These are phyloP conservation scores for Sinapis alba DNA, from an alignment of 441 rosid species.

Conservation along the genomic window DNA sequence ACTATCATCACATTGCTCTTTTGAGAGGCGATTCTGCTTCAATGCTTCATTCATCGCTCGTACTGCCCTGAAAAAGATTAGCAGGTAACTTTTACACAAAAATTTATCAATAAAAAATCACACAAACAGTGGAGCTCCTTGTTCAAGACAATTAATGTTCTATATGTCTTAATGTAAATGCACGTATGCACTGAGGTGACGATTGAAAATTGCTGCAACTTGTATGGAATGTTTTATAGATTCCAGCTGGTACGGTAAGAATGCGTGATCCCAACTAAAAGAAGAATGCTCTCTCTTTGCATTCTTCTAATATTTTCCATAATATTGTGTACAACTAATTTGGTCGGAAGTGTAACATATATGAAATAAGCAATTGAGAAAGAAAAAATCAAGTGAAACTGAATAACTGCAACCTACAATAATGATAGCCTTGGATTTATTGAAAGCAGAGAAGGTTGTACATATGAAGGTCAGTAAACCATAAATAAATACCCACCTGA, in stretches of 20 bases:
- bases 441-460: slow-evolving; percentile 4
- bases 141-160: slow-evolving; percentile 8
- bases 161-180: background rate
- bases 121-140: background rate
- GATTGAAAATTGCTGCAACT: background rate
- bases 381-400: background rate
- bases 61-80: slow-evolving; percentile 79
- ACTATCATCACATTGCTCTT: slow-evolving; percentile 61
- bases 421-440: background rate
- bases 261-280: slow-evolving; percentile 2
- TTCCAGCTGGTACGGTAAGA: background rate
- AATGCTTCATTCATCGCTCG: slow-evolving; percentile 96
- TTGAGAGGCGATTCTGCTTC: slow-evolving; percentile 89
- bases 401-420: background rate
- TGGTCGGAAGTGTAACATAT: background rate
- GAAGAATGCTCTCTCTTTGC: background rate
- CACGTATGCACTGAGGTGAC: slow-evolving; percentile 11
- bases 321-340: background rate
- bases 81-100: slow-evolving; percentile 2
- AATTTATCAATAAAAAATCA: background rate
- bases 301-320: background rate
- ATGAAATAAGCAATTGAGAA: background rate
- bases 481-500: slow-evolving; percentile 69
- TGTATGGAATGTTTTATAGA: background rate
- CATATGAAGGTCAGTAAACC: slow-evolving; percentile 15